Percentiles rank a stretch among this genome's conserved stretches.
Conservation (phyloP, 495 filamentous ascomycete genomes). For the Daldinia vernicosa region DNA sequence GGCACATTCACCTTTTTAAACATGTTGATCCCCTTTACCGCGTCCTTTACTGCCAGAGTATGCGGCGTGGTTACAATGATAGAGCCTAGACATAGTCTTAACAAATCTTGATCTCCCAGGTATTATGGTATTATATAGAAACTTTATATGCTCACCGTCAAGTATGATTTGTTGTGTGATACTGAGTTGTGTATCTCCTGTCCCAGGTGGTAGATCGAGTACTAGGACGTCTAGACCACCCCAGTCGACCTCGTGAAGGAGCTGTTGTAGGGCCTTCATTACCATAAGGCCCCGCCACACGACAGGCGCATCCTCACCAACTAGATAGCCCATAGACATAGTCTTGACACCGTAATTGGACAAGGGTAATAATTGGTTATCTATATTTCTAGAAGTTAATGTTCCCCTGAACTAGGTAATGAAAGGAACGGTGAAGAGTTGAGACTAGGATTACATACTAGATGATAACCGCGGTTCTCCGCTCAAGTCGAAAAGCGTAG, state of each 20-base stretch:
- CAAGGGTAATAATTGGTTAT: slow-evolving; percentile 84
- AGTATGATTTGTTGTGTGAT: slow-evolving; percentile 90
- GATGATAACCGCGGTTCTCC: slow-evolving; percentile 74
- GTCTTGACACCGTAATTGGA: slow-evolving; percentile 96
- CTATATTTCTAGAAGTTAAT: slow-evolving; percentile 47
- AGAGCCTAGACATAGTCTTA: slow-evolving; percentile 61
- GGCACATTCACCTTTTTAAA: slow-evolving; percentile 82
- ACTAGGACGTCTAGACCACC: slow-evolving; percentile 82
- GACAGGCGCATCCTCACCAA: slow-evolving; percentile 80
- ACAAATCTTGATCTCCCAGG: not conserved
- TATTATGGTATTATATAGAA: not conserved
- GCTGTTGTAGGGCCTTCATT: slow-evolving; percentile 94
- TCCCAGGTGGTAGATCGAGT: slow-evolving; percentile 91
- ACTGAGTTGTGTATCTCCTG: slow-evolving; percentile 91
- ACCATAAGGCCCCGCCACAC: slow-evolving; percentile 98
- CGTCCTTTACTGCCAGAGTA: slow-evolving; percentile 87
- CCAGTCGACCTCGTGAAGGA: slow-evolving; percentile 95
- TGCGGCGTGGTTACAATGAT: slow-evolving; percentile 96
- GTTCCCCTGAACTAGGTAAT: not conserved
- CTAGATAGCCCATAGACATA: slow-evolving; percentile 98
- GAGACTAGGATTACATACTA: slow-evolving; percentile 52
- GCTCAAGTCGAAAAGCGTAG: slow-evolving; percentile 83
- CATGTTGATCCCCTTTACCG: slow-evolving; percentile 89
- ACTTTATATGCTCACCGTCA: slow-evolving; percentile 62
- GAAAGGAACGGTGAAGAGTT: not conserved